Conservation (phyloP, 257 asterid species). For the Rauvolfia tetraphylla region DNA sequence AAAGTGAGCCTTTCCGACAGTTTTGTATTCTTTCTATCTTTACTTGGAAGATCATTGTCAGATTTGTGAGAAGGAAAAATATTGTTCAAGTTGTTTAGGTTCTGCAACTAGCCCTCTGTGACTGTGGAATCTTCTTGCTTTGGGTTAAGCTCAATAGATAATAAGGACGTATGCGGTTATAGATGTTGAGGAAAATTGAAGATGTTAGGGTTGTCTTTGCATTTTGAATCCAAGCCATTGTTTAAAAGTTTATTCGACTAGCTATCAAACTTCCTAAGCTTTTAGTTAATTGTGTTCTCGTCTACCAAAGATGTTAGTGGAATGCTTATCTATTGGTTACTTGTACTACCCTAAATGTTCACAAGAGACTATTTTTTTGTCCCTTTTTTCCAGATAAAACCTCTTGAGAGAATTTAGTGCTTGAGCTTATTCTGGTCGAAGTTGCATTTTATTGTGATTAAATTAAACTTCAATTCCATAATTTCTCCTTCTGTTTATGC, state of each 20-base stretch:
- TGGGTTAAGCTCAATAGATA: neutral
- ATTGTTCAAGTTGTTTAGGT: neutral
- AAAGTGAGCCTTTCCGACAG: neutral
- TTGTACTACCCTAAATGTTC: neutral
- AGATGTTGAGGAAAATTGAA: neutral
- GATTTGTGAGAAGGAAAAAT: neutral
- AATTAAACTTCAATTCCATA: neutral
- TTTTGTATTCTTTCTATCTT: neutral
- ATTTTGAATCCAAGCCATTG: neutral
- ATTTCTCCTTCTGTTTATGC: constrained; percentile 4
- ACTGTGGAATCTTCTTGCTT: neutral
- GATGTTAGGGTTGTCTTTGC: neutral
- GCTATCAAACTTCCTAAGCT: neutral
- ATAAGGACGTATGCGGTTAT: neutral
- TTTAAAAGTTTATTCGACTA: neutral
- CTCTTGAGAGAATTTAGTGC: constrained; percentile 1
- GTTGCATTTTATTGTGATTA: neutral
- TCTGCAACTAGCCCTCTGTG: neutral
- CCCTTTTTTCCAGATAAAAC: too few species aligned
- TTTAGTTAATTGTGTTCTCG: neutral
- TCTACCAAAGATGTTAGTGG: neutral
- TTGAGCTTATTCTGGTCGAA: constrained; percentile 10
- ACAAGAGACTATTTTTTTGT: neutral
- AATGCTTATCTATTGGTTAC: neutral
- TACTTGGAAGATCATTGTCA: neutral